These are phyloP conservation scores for Aspergillus cristatus DNA, from an alignment of 495 filamentous ascomycete species.

Conservation along the genomic window DNA sequence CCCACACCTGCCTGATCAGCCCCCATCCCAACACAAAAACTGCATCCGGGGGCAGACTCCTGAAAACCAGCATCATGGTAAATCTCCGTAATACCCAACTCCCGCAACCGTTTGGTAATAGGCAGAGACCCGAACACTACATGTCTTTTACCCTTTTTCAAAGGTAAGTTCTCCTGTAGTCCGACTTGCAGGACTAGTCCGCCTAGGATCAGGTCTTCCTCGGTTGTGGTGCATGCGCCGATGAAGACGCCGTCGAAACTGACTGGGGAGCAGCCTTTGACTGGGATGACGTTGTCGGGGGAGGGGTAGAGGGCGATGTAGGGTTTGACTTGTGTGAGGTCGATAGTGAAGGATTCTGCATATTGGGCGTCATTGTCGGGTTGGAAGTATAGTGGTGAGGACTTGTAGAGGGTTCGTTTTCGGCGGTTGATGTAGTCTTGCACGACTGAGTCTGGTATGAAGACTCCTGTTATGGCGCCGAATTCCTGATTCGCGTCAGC, in stretches of 20 bases:
- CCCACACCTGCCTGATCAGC: constrained; percentile 31
- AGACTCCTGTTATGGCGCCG: constrained; percentile 35
- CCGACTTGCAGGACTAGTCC: constrained; percentile 31
- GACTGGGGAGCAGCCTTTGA: constrained; percentile 18
- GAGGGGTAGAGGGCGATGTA: constrained; percentile 32
- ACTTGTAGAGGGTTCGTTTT: constrained; percentile 22
- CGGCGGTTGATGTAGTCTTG: constrained; percentile 24
- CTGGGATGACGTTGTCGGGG: constrained; percentile 40
- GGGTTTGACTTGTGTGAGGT: constrained; percentile 26
- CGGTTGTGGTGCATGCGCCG: constrained; percentile 40
- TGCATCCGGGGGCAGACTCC: constrained; percentile 34
- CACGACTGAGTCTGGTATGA: constrained; percentile 29
- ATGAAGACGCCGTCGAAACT: constrained; percentile 38
- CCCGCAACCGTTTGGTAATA: constrained; percentile 24
- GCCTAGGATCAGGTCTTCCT: constrained; percentile 36
- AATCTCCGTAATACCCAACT: constrained; percentile 24
- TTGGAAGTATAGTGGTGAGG: constrained; percentile 20
- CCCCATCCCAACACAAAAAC: constrained; percentile 38
- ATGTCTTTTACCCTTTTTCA: constrained; percentile 22
- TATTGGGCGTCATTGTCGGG: constrained; percentile 32
- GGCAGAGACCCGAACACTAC: constrained; percentile 32
- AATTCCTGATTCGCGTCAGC: constrained; percentile 27
- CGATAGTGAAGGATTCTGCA: constrained; percentile 23
- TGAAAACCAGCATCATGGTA: constrained; percentile 34
- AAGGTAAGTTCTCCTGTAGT: constrained; percentile 21